phyloP scores from a whole-genome alignment of 441 rosid genomes.

The Metrosideros polymorpha region DNA sequence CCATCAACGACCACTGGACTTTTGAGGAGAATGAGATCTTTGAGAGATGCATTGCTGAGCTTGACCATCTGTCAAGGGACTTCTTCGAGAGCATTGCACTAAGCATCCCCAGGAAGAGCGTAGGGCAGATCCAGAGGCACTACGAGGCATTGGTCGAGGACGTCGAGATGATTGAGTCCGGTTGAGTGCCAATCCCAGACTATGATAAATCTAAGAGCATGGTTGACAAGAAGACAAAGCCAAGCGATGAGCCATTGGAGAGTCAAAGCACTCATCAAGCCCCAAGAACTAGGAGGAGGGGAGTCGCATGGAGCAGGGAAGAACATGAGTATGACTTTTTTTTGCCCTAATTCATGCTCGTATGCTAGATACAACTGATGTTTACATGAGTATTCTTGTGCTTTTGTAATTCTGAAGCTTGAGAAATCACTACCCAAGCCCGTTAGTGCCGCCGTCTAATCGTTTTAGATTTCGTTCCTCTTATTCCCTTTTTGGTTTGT shows the following conservation, averaged over 20 bases:
- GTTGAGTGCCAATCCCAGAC: background rate
- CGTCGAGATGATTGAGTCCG: background rate
- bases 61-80: background rate
- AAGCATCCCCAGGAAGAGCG: background rate
- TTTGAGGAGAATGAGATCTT: background rate
- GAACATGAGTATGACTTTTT: background rate
- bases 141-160: background rate
- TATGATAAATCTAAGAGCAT: background rate
- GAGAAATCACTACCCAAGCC: background rate
- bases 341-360: background rate
- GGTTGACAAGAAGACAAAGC: background rate
- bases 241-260: background rate
- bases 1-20: background rate
- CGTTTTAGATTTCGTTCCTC: background rate
- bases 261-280: background rate
- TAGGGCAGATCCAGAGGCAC: background rate
- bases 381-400: background rate
- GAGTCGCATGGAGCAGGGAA: background rate
- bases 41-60: background rate
- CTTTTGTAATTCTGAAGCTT: background rate
- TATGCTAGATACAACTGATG: background rate
- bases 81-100: background rate
- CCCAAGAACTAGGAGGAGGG: background rate
- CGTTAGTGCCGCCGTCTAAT: background rate
- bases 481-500: background rate